Conservation (phyloP, 768 basidiomycete genomes). For the Infundibulicybe gibba region DNA sequence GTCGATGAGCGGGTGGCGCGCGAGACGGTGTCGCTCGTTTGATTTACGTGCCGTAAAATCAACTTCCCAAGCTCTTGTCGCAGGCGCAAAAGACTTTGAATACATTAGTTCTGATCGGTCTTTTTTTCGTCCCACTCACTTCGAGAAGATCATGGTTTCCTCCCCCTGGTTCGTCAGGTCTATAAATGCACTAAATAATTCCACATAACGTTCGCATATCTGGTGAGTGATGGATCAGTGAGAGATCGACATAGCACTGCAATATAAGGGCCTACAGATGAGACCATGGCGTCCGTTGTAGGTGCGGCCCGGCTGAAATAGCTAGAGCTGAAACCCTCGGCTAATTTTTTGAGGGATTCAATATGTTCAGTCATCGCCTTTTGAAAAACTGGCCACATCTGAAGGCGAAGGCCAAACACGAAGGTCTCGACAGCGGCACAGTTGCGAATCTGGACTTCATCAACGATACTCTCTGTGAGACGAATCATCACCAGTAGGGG, state of each 20-base stretch:
- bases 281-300: slow-evolving; percentile 68
- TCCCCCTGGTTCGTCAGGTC: slow-evolving; percentile 79
- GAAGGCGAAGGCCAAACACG: slow-evolving; percentile 74
- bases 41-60: slow-evolving; percentile 67
- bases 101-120: too few relatives aligned
- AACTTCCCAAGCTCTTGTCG: slow-evolving; percentile 81
- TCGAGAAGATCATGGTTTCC: slow-evolving; percentile 95
- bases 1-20: slow-evolving; percentile 67
- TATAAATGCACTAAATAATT: slow-evolving; percentile 80
- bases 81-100: slow-evolving; percentile 70
- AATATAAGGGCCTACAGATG: slow-evolving; percentile 41
- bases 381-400: slow-evolving; percentile 94
- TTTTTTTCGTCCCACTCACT: slow-evolving; percentile 45
- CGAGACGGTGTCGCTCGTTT: slow-evolving; percentile 54
- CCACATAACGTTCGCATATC: slow-evolving; percentile 78
- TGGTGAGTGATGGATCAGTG: slow-evolving; percentile 9
- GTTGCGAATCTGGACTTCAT: slow-evolving; percentile 71
- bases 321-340: slow-evolving; percentile 62
- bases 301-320: slow-evolving; percentile 58
- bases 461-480: slow-evolving; percentile 76
- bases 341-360: slow-evolving; percentile 78
- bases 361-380: slow-evolving; percentile 83
- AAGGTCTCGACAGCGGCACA: slow-evolving; percentile 81
- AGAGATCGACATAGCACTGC: slow-evolving; percentile 5
- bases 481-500: slow-evolving; percentile 90